phyloP scores from a whole-genome alignment of 1,284 basidiomycete genomes.

The Tilletiopsis washingtonensis region DNA sequence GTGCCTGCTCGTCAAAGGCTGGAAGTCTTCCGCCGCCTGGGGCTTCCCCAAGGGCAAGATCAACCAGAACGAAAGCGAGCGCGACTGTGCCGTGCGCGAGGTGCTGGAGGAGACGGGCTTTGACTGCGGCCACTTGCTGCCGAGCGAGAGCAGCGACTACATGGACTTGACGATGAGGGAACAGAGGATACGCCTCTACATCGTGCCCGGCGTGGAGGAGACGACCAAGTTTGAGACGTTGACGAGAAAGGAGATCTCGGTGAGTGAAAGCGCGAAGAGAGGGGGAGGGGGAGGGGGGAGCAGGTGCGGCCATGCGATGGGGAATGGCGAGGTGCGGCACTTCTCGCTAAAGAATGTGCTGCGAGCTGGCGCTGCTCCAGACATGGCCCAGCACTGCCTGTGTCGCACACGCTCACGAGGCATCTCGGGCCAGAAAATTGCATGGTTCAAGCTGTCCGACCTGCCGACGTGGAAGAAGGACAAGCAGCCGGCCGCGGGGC shows the following conservation, averaged over 20 bases:
- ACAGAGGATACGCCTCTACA: slow-evolving; percentile 79
- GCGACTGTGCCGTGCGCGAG: slow-evolving; percentile 52
- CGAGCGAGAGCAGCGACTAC: slow-evolving; percentile 52
- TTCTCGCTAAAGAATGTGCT: too few relatives aligned
- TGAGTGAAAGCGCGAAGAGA: too few relatives aligned
- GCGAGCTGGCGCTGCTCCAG: too few relatives aligned
- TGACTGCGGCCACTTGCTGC: slow-evolving; percentile 33
- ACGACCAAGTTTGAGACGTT: slow-evolving; percentile 82
- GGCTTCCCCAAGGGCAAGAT: slow-evolving; percentile 99
- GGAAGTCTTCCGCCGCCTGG: slow-evolving; percentile 94
- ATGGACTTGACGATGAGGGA: slow-evolving; percentile 84
- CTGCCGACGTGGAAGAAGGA: slow-evolving; percentile 88
- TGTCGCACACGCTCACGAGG: not conserved
- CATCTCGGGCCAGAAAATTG: slow-evolving; percentile 64
- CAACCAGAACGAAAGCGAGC: slow-evolving; percentile 66
- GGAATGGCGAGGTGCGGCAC: too few relatives aligned
- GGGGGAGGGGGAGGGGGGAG: too few relatives aligned
- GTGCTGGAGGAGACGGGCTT: slow-evolving; percentile 51
- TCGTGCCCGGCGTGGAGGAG: slow-evolving; percentile 84
- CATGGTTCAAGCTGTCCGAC: slow-evolving; percentile 86
- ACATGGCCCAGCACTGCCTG: too few relatives aligned
- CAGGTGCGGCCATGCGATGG: too few relatives aligned
- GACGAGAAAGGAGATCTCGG: slow-evolving; percentile 96
- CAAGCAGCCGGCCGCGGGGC: slow-evolving; percentile 52
- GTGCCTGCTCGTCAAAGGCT: slow-evolving; percentile 66